Base-by-base conservation (phyloP, 2,329 filamentous ascomycete genomes). In the Aureobasidium sp. region DNA sequence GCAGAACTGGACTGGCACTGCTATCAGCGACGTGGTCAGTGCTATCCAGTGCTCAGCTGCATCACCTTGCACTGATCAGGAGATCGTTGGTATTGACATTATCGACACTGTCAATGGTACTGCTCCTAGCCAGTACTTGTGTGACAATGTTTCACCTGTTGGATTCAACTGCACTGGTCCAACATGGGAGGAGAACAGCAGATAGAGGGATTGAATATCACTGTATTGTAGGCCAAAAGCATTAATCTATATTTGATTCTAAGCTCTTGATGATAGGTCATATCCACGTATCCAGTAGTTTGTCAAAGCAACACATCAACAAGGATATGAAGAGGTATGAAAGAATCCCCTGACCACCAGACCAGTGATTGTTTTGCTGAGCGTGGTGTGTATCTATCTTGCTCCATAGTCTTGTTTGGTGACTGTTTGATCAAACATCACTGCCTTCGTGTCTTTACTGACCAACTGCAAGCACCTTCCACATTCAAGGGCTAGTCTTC, bases 1-100 rank as follows among this genome's bases (percentile, higher is more conserved):
- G 20, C 60, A 64, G 5, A 67, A 69, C 13, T 52, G 69, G 51
- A 67, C 63, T 20, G 74, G 75, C 3, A 75, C 69, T 8, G 64
- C 67, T 8, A 63, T 63, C 15, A 64, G 58, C 7, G 60, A 64
- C 20, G 66, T 68, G 1, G 64, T 72, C 4, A 67, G 66, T 5
- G 64, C 61, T 17, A 61, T 71, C 41, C 70, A 71, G 53, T 72
- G 71, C 62, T 69, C 67, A n/a, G 67, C 59, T 2, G 64, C 64
- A 15, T 64, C 63, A 39, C 70, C 70, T 32, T 72, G 71, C 62
- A 61, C 48, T 3, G 66, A 65, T 5, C 67, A 72, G 53, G 62
- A 66, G 23, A 63, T 71, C 2, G 64, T 52, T n/a, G 64, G 68
- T 23, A 68, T 68, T 27, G 48, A 63, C 17, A 32, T 67, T 8